Base-by-base conservation (phyloP, 306 rosid genomes). In the Trifolium subterraneum region DNA sequence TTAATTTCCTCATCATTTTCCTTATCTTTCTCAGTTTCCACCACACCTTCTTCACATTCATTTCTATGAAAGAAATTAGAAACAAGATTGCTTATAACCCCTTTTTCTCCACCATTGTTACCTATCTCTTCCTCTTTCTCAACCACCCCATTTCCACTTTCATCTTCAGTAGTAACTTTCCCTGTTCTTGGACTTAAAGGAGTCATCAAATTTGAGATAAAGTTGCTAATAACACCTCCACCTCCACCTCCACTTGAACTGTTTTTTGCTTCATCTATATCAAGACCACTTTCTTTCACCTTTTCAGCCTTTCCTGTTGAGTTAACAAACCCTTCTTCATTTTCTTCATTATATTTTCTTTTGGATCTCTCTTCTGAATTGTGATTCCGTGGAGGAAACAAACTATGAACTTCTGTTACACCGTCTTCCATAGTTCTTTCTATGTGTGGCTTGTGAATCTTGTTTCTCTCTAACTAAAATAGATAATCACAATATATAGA, bases 61-160 rank as follows among this genome's bases (percentile, higher is more conserved):
- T 33, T 42, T 8, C 59, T 60, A 83, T 60, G 73, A 63, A 83
- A 83, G 59, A 83, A 66, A 62, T 52, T 79, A 10, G 87, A 75
- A 42, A 79, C 77, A 10, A 83, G 1, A 35, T 83, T 79, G 67
- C 55, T 79, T 12, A 83, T 35, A 0, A 84, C 18, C 3, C 87
- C 84, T 61, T 80, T 68, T 10, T 69, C 63, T 50, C 20, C 61
- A 35, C 39, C 42, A 74, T 10, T 56, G 0, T 61, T 4, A 11
- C 47, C 71, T 56, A 16, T n/a, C 35, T 50, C 65, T 42, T 29
- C 51, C 27, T 68, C 60, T 38, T 35, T 13, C 14, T 33, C 33
- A 22, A 44, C 14, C 50, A 44, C 63, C 27, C 2, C 77, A 15
- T 62, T 52, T 44, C 44, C 71, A 54, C 2, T 45, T 38, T 25